Evolutionary conservation across 495 filamentous ascomycete genomes (phyloP).

Genomic region (Penicillium malachiteum): DNA sequence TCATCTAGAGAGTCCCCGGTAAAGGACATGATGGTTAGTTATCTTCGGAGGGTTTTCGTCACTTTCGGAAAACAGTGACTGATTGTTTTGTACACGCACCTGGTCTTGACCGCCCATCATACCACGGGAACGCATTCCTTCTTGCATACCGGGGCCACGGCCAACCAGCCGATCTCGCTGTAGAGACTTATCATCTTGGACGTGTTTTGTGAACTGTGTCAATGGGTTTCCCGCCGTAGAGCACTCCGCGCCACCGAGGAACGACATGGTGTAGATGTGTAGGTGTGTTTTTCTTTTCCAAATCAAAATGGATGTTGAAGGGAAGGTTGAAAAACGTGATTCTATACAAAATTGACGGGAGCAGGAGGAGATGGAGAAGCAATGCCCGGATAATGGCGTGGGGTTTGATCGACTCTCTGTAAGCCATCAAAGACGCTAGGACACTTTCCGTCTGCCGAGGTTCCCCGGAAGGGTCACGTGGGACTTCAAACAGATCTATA

Average conservation of each 20-base stretch:
- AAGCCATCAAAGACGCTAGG: slow-evolving; percentile 13
- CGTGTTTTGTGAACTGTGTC: slow-evolving; percentile 93
- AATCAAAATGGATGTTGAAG: too few species aligned
- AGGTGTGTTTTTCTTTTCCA: too few species aligned
- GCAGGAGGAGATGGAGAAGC: slow-evolving; percentile 3
- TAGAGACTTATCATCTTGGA: slow-evolving; percentile 89
- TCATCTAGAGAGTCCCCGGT: slow-evolving; percentile 57
- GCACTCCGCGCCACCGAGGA: slow-evolving; percentile 93
- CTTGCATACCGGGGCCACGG: slow-evolving; percentile 61
- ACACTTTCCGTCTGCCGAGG: slow-evolving; percentile 34
- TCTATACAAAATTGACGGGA: too few species aligned
- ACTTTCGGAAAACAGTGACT: slow-evolving; percentile 1
- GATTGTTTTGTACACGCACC: slow-evolving; percentile 33
- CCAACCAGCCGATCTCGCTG: slow-evolving; percentile 85
- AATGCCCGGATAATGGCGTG: slow-evolving; percentile 27
- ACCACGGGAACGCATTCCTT: slow-evolving; percentile 60
- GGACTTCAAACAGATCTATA: neutral
- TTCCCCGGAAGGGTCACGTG: slow-evolving; percentile 36
- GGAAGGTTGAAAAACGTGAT: too few species aligned
- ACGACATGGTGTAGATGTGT: slow-evolving; percentile 65
- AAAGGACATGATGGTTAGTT: neutral
- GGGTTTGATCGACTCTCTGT: slow-evolving; percentile 29
- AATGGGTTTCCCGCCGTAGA: slow-evolving; percentile 95
- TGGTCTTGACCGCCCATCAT: slow-evolving; percentile 62
- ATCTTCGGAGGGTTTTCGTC: neutral